Base-by-base conservation (phyloP, 176 grass and related monocot species). In the Triticum timopheevii region DNA sequence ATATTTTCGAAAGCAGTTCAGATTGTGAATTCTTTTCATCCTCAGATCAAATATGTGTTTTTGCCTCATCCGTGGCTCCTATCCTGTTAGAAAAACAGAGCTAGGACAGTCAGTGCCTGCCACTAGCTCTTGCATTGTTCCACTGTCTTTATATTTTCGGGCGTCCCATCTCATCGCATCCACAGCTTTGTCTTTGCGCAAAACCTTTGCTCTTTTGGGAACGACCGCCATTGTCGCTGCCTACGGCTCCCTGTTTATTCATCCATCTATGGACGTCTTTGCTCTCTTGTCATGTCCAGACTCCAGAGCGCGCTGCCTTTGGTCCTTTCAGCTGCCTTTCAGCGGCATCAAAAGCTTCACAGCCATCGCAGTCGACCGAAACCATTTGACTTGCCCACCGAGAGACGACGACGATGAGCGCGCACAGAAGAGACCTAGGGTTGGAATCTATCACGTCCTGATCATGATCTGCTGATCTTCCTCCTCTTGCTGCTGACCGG, bases 401-500 rank as follows among this genome's bases (percentile, higher is more conserved):
- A 79, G 45, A 15, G 63, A 13, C 7, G 34, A 27, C 8, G 56
- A 56, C 4, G 69, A 74, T 31, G 40, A 47, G 69, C 23, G 33
- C 67, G 47, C 59, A 59, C 11, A 66, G 4, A 35, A 20, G 7
- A 13, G 73, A 44, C 49, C 52, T 19, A 0, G 50, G 50, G 50
- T 19, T 54, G 16, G 50, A 54, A 17, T 17, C 19, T 54, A 54
- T 54, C 61, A 88, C 82, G 56, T 38, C 54, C 19, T 71, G 50
- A 79, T 91, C 77, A 94, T 90, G 77, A 97, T 88, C 73, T 90
- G 92, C 83, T 93, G 66, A 94, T 89, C 90, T 92, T 99, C 90
- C 94, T 97, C 94, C 91, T 90, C 91, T 99, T 99, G 86, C 90
- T 85, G 82, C 86, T 86, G 73, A 90, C 76, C 11, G 94, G 87